phyloP scores from a whole-genome alignment of 805 yeast species.

The Priceomyces fermenticarens region DNA sequence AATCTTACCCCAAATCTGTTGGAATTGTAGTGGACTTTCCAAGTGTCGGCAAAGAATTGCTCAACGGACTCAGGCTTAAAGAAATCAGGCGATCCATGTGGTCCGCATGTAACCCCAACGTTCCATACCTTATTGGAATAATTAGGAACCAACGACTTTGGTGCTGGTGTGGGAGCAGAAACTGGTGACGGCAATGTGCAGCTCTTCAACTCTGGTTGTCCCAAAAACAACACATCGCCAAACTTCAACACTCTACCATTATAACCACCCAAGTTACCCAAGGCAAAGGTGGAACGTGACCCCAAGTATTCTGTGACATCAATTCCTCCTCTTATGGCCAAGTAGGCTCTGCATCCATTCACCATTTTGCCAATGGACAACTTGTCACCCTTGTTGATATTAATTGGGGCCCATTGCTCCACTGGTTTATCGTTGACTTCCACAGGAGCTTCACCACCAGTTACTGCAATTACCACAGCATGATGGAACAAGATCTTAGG shows the following conservation, averaged over 20 bases:
- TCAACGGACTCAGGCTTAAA: slow-evolving; percentile 72
- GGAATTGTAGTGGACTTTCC: slow-evolving; percentile 97
- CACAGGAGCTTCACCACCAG: slow-evolving; percentile 80
- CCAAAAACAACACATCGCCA: slow-evolving; percentile 89
- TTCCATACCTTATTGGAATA: slow-evolving; percentile 62
- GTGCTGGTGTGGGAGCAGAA: slow-evolving; percentile 58
- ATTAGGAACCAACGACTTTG: slow-evolving; percentile 54
- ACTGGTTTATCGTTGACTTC: slow-evolving; percentile 58
- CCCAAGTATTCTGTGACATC: slow-evolving; percentile 94
- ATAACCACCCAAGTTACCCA: slow-evolving; percentile 90
- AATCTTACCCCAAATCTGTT: slow-evolving; percentile 95
- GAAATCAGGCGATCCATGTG: slow-evolving; percentile 97
- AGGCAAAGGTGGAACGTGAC: slow-evolving; percentile 93
- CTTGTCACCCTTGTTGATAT: slow-evolving; percentile 70
- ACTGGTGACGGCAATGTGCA: slow-evolving; percentile 73
- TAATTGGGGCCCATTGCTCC: slow-evolving; percentile 70
- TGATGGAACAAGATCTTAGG: slow-evolving; percentile 84
- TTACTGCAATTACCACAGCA: slow-evolving; percentile 70
- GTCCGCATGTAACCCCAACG: slow-evolving; percentile 94
- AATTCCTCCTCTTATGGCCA: slow-evolving; percentile 89
- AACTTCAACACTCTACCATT: slow-evolving; percentile 88
- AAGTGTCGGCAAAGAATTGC: slow-evolving; percentile 70
- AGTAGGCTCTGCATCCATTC: slow-evolving; percentile 84
- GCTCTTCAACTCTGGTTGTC: slow-evolving; percentile 67
- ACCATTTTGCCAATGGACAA: slow-evolving; percentile 77